Evolutionary conservation across 2,329 filamentous ascomycete genomes (phyloP).

Genomic region (Harringtonia lauricola): DNA sequence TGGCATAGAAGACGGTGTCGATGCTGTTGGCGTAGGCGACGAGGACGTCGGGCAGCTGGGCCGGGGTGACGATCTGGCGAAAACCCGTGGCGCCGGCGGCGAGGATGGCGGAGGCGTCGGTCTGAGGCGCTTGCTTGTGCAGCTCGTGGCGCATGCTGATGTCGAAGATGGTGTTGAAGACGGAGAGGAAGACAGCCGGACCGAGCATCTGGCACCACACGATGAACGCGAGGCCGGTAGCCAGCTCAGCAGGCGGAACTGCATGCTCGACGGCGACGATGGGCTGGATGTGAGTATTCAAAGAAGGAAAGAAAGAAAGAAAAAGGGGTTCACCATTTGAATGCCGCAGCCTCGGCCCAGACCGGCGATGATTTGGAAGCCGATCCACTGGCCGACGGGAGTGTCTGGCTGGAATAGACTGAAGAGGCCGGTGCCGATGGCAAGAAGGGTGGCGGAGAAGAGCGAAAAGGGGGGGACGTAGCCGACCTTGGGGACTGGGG

Average conservation of each 20-base stretch:
- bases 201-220: conserved; percentile 42
- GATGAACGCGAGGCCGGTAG: conserved; percentile 20
- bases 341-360: conserved; percentile 17
- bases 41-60: conserved; percentile 22
- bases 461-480: conserved; percentile 24
- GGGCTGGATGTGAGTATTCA: conserved; percentile 12
- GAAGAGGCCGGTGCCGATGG: conserved; percentile 23
- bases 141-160: conserved; percentile 21
- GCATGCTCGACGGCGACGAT: conserved; percentile 17
- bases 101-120: conserved; percentile 5
- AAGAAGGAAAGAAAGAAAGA: background rate
- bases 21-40: conserved; percentile 25
- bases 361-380: conserved; percentile 20
- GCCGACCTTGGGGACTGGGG: conserved; percentile 16
- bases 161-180: conserved; percentile 41
- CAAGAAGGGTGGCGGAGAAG: conserved; percentile 17
- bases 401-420: conserved; percentile 19
- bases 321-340: conserved; percentile 14
- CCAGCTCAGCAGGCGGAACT: conserved; percentile 13
- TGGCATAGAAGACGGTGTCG: conserved; percentile 27
- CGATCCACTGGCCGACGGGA: conserved; percentile 19
- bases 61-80: conserved; percentile 18
- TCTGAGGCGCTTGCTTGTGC: background rate
- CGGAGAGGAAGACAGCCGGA: conserved; percentile 34
- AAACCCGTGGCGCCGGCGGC: conserved; percentile 17